Evolutionary conservation across 2,329 filamentous ascomycete species (phyloP).

Genomic region (Colletotrichum cereale): DNA sequence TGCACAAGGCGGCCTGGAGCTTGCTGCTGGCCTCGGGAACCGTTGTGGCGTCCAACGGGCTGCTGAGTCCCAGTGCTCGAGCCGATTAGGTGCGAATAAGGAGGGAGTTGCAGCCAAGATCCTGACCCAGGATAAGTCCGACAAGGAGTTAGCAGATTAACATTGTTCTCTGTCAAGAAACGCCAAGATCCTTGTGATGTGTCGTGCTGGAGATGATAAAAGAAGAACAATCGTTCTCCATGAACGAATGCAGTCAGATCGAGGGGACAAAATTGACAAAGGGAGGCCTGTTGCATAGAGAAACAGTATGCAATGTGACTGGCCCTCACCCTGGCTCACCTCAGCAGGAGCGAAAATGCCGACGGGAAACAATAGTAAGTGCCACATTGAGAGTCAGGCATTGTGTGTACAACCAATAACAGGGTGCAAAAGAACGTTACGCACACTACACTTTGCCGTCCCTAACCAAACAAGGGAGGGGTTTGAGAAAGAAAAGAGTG

Average conservation of each 20-base stretch:
- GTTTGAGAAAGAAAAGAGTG: too few species aligned
- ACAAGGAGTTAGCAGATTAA: not conserved
- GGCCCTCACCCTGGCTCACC: not conserved
- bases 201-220: not conserved
- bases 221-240: not conserved
- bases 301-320: not conserved
- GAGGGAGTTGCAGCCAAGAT: not conserved
- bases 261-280: not conserved
- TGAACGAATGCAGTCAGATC: too few species aligned
- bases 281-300: not conserved
- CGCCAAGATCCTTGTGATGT: not conserved
- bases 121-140: not conserved
- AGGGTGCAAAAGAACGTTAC: not conserved
- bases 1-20: not conserved
- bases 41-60: too few species aligned
- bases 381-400: not conserved
- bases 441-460: conserved; percentile 21
- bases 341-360: not conserved
- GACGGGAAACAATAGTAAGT: not conserved
- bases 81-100: not conserved
- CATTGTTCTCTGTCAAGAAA: not conserved
- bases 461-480: conserved; percentile 5
- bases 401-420: conserved; percentile 3
- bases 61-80: too few species aligned
- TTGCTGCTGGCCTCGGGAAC: not conserved